Base-by-base conservation (phyloP, 345 rosid species). In the Lepidium aucheri region DNA sequence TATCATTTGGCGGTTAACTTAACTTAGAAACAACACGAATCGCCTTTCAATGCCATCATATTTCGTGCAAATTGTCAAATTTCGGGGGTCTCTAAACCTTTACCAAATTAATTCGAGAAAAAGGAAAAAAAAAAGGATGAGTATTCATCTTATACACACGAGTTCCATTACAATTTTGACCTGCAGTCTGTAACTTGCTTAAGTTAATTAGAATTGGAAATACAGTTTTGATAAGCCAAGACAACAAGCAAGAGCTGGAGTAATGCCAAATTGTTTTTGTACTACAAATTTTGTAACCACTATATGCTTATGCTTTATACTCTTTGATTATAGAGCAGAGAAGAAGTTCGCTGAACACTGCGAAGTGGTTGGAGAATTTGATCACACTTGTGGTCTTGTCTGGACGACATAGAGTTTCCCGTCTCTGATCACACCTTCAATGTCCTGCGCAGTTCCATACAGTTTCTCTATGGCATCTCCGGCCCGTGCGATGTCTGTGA, bases 371-470 rank as follows among this genome's bases (percentile, higher is more conserved):
- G 36, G 28, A 13, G 32, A 52, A 36, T 38, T 28, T 62, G 53
- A 74, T 88, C 80, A 94, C 95, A 94, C 77, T 82, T 90, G 99
- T 17, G 97, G 97, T 74, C 99, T 81, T 57, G 99, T 94, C 76
- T 90, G 99, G 34, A 94, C 99, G 45, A 90, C 91, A 26, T 85
- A 90, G 75, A 94, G 70, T 67, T 94, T 88, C 63, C 95, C 91
- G 12, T 87, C 97, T 75, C 81, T 83, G 22, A 94, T 74, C 26
- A 87, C 99, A 2, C 99, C 99, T 83, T 94, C 99, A 16, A 94
- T 90, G 79, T 94, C 99, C 58, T 94, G 99, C 2, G 97, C 72
- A 67, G 95, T 76, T 72, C 96, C 97, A 39, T 85, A 88, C 9
- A 94, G 79, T 65, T 94, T 88, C 72, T 94, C 99, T 2, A 94